Evolutionary conservation across 2,329 filamentous ascomycete genomes (phyloP), one percentile per base, ranked within the genome.

Genomic region (Claviceps monticola): DNA sequence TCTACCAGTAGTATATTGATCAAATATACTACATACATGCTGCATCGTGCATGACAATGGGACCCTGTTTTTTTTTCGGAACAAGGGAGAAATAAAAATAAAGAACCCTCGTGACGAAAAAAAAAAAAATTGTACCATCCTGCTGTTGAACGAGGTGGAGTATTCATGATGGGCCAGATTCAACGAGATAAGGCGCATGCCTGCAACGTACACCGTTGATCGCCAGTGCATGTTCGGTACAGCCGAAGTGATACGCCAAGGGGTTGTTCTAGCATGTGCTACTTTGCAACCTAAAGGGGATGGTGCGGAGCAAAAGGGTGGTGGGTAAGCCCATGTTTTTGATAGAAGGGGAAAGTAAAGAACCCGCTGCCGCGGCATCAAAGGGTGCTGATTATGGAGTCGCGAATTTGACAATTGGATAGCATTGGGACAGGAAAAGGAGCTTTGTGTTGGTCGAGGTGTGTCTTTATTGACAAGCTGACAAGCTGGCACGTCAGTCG

Each of bases 171-270:
- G 17, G 51, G 50, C 52, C 54, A 51, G 38, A 37, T 48, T 29
- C 21, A 23, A 49, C 45, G 44, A 43, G 48, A 44, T 46, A 43
- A 53, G 53, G 42, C 54, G 53, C 44, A 51, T 54, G 55, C 47
- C 54, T 53, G 56, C 50, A 55, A 51, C 52, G 51, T 54, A 55
- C 58, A 58, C 58, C 56, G 57, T 55, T 60, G 57, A 61, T 59
- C 59, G 54, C 53, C 55, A 14, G 21, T 56, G 56, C 56, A 55
- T 56, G n/a, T 48, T 46, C 29, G 51, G 52, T 51, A 50, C 52
- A 41, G 49, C 47, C 54, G 50, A 45, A 49, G 49, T 29, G 38
- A 51, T 26, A 41, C 48, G 46, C 17, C 43, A 26, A 13, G 17
- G 36, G 43, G 29, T 46, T 50, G 17, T 34, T 53, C 11, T 42